These are phyloP conservation scores for Oidiodendron maius DNA, from an alignment of 495 filamentous ascomycete genomes.

Conservation along the genomic window DNA sequence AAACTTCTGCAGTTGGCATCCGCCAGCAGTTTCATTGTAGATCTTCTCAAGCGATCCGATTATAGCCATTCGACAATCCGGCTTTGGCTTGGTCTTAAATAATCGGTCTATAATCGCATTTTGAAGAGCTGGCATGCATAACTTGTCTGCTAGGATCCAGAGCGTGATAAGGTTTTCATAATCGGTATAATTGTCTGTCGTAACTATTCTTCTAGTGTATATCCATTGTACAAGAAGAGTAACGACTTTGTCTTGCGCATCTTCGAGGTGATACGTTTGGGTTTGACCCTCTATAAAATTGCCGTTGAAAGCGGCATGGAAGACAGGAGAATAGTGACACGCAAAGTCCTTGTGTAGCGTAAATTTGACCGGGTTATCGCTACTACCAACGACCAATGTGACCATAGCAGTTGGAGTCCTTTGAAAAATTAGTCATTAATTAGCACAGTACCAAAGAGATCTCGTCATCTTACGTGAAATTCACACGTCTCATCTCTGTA, in stretches of 20 bases:
- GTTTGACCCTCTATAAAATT: constrained; percentile 8
- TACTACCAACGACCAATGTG: background rate
- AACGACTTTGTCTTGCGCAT: background rate
- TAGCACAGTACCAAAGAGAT: no score
- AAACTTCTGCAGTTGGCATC: no score
- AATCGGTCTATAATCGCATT: constrained; percentile 5
- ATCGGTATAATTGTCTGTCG: background rate
- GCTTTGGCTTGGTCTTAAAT: no score
- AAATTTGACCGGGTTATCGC: background rate
- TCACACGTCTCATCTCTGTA: no score
- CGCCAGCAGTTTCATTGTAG: no score
- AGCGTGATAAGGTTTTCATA: background rate
- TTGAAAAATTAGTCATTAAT: no score
- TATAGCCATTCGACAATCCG: no score
- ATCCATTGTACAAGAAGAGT: background rate
- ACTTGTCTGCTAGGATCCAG: constrained; percentile 7
- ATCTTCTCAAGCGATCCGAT: no score
- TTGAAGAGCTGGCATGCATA: constrained; percentile 6
- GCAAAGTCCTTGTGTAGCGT: background rate
- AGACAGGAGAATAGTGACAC: background rate
- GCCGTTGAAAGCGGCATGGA: constrained; percentile 4
- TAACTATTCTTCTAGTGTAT: constrained; percentile 1
- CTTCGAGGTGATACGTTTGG: constrained; percentile 4
- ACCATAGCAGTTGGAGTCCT: background rate
- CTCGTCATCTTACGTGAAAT: no score